These are phyloP conservation scores for Tolypocladium tropicale DNA, from an alignment of 2,329 filamentous ascomycete species.

Conservation along the genomic window DNA sequence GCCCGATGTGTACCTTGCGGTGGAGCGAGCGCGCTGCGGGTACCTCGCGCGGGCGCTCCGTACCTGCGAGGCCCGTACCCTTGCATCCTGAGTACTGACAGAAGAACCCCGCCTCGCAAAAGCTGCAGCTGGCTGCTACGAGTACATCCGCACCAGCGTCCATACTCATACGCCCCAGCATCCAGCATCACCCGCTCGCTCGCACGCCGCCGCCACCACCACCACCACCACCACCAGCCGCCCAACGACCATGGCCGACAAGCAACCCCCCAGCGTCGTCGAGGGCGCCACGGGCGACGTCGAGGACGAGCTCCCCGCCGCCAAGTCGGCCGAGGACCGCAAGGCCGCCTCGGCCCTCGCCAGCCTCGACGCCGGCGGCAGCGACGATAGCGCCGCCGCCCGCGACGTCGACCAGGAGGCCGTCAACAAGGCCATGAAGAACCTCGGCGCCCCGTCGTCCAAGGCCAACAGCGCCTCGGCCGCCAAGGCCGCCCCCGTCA, in stretches of 20 bases:
- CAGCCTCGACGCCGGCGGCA: slow-evolving; percentile 50
- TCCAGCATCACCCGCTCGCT: too few species aligned
- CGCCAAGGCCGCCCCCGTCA: slow-evolving; percentile 26
- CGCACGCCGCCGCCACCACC: neutral
- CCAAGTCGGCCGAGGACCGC: slow-evolving; percentile 64
- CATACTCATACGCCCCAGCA: too few species aligned
- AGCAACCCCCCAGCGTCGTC: slow-evolving; percentile 45
- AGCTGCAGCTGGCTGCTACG: neutral
- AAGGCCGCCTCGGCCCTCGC: slow-evolving; percentile 67
- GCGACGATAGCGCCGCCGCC: slow-evolving; percentile 34
- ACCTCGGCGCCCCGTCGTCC: slow-evolving; percentile 31
- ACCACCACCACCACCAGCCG: neutral
- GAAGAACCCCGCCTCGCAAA: neutral
- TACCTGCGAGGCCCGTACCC: neutral
- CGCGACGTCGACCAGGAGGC: slow-evolving; percentile 60
- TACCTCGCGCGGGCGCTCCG: too few species aligned
- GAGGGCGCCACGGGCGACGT: slow-evolving; percentile 52
- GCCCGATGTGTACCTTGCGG: neutral
- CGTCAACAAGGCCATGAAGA: slow-evolving; percentile 61
- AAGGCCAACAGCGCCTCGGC: slow-evolving; percentile 13
- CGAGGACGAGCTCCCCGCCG: slow-evolving; percentile 41
- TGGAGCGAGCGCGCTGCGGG: too few species aligned
- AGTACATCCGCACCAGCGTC: neutral
- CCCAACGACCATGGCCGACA: slow-evolving; percentile 41
- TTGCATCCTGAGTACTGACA: neutral